These are phyloP conservation scores for Amanita phalloides DNA, from an alignment of 768 basidiomycete species.

Conservation along the genomic window DNA sequence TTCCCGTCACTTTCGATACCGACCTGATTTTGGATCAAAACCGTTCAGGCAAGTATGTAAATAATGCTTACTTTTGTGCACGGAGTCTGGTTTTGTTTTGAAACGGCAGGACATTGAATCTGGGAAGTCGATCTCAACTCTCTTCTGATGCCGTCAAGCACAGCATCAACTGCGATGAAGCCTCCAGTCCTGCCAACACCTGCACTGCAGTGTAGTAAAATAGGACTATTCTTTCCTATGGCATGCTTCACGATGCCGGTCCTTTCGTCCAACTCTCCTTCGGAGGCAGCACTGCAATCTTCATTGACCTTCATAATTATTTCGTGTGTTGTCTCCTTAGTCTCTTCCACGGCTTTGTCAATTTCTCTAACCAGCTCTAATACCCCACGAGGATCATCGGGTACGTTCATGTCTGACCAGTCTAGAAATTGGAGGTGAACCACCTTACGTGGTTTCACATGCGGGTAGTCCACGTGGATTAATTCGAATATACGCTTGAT, in stretches of 20 bases:
- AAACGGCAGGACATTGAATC: neutral
- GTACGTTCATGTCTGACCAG: constrained; percentile 97
- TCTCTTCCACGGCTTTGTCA: constrained; percentile 32
- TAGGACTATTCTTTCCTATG: constrained; percentile 38
- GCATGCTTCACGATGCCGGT: constrained; percentile 49
- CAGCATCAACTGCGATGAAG: constrained; percentile 82
- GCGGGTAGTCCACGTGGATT: constrained; percentile 48
- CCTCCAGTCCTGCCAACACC: constrained; percentile 94
- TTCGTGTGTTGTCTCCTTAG: constrained; percentile 10
- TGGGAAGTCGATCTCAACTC: constrained; percentile 25
- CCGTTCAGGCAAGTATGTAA: neutral
- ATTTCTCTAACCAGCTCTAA: constrained; percentile 67
- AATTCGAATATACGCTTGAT: constrained; percentile 64
- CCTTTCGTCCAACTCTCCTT: constrained; percentile 35
- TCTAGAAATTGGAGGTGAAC: constrained; percentile 87
- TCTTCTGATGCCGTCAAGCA: constrained; percentile 62
- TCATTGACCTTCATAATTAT: constrained; percentile 1
- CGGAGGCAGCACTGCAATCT: constrained; percentile 10
- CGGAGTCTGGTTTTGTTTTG: neutral
- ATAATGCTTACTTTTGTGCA: neutral
- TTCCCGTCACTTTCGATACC: neutral
- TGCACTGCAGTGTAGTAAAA: constrained; percentile 85
- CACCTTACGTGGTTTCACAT: constrained; percentile 51
- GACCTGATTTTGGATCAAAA: neutral
- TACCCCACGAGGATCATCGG: constrained; percentile 68